Evolutionary conservation across 2,329 filamentous ascomycete species (phyloP).

Genomic region (Xylaria sp.): DNA sequence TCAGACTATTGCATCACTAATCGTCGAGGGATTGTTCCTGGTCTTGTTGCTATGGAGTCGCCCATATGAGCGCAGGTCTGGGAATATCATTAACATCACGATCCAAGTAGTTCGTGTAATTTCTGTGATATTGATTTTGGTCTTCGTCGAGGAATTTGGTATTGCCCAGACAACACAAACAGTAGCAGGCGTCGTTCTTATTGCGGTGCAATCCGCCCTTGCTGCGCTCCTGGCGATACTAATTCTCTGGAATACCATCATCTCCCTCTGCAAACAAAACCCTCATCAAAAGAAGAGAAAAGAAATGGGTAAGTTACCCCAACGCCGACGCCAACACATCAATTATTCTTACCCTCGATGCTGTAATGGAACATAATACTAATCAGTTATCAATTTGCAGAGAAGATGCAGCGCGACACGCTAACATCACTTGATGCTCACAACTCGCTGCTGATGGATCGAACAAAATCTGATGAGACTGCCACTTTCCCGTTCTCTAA

Average conservation of each 20-base stretch:
- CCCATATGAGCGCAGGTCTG: slow-evolving; percentile 86
- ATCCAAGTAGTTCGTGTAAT: slow-evolving; percentile 91
- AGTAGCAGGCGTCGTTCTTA: slow-evolving; percentile 89
- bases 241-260: slow-evolving; percentile 88
- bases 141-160: slow-evolving; percentile 94
- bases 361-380: slow-evolving; percentile 23
- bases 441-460: slow-evolving; percentile 83
- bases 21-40: slow-evolving; percentile 84
- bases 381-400: slow-evolving; percentile 55
- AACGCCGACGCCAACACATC: slow-evolving; percentile 15
- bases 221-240: slow-evolving; percentile 86
- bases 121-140: slow-evolving; percentile 86
- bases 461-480: slow-evolving; percentile 52
- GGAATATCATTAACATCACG: slow-evolving; percentile 91
- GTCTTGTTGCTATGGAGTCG: slow-evolving; percentile 82
- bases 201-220: slow-evolving; percentile 87
- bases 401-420: slow-evolving; percentile 80
- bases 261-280: slow-evolving; percentile 85
- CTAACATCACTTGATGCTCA: slow-evolving; percentile 88
- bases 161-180: slow-evolving; percentile 94
- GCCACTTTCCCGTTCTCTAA: slow-evolving; percentile 58
- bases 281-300: slow-evolving; percentile 89
- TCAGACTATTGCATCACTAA: slow-evolving; percentile 82
- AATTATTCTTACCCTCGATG: slow-evolving; percentile 10
- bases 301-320: slow-evolving; percentile 77